Percentiles rank a stretch among this genome's conserved stretches.
These are phyloP conservation scores for Waltiozyma sp. DNA, from an alignment of 1,139 yeast species.

Conservation along the genomic window DNA sequence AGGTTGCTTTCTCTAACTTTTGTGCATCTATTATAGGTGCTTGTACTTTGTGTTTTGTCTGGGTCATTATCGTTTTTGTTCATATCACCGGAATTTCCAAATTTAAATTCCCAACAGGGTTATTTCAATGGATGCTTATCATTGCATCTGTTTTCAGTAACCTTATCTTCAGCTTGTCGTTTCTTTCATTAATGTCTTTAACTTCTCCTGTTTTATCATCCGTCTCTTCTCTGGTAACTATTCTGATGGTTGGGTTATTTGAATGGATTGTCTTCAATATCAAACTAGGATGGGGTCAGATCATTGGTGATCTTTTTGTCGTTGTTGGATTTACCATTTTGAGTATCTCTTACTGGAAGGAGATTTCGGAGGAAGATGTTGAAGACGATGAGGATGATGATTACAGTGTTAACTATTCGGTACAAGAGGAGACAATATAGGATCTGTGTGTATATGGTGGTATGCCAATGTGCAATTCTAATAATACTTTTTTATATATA, in stretches of 20 bases:
- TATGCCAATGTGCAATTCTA: too few relatives aligned
- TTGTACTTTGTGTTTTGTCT: conserved; percentile 40
- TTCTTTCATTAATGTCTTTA: conserved; percentile 69
- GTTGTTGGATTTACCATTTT: conserved; percentile 59
- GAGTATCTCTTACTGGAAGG: conserved; percentile 66
- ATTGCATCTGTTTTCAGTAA: conserved; percentile 48
- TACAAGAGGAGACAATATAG: too few relatives aligned
- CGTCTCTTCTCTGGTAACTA: conserved; percentile 71
- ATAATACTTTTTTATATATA: too few relatives aligned
- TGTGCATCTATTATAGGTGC: conserved; percentile 49
- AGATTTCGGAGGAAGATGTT: conserved; percentile 54
- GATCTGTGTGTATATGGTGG: too few relatives aligned
- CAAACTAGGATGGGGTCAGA: conserved; percentile 34
- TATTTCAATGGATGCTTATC: conserved; percentile 34
- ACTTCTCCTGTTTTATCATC: conserved; percentile 82
- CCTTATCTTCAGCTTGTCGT: conserved; percentile 59
- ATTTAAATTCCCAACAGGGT: conserved; percentile 42
- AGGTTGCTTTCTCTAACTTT: conserved; percentile 47
- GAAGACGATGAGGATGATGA: conserved; percentile 28
- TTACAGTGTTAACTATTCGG: background rate
- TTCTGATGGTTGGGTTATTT: conserved; percentile 66
- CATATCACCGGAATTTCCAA: conserved; percentile 47
- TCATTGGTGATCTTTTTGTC: conserved; percentile 46
- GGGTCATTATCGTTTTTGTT: conserved; percentile 37
- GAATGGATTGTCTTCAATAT: conserved; percentile 68